A percentile compares a stretch with the other conserved stretches of the same genome.
Evolutionary conservation across 2,329 filamentous ascomycete species (phyloP).

Genomic region (Elsinoe perseae): DNA sequence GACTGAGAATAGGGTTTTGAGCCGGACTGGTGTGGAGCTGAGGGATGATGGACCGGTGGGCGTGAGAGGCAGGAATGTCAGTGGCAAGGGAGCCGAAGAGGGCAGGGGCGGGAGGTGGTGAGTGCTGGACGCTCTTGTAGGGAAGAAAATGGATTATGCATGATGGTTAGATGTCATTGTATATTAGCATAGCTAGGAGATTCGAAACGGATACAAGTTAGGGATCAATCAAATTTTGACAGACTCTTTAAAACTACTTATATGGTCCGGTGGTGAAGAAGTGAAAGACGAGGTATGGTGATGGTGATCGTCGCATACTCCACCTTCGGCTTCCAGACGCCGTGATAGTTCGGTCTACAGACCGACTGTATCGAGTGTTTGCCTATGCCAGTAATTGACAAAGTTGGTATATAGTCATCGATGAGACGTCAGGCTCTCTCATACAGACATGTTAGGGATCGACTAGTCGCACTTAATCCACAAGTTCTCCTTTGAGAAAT

Average conservation of each 20-base stretch:
- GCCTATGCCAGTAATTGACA: too few species aligned
- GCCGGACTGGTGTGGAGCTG: constrained; percentile 41
- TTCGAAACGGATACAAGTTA: constrained; percentile 4
- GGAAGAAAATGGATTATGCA: neutral
- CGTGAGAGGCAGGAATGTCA: constrained; percentile 53
- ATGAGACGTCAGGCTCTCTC: too few species aligned
- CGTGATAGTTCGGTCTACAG: too few species aligned
- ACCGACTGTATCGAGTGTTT: too few species aligned
- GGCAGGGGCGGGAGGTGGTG: constrained; percentile 37
- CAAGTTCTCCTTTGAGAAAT: too few species aligned
- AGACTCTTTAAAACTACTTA: neutral
- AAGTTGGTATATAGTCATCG: too few species aligned
- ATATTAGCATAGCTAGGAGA: constrained; percentile 11
- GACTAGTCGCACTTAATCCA: too few species aligned
- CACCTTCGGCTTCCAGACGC: neutral
- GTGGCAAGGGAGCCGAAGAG: constrained; percentile 66
- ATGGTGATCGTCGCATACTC: neutral
- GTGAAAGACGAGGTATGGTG: neutral
- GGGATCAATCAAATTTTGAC: neutral
- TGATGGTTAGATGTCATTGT: constrained; percentile 2
- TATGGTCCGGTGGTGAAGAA: too few species aligned
- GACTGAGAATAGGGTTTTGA: constrained; percentile 38
- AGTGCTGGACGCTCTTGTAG: constrained; percentile 5
- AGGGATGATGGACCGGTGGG: constrained; percentile 31
- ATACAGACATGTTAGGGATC: too few species aligned